Percentiles rank a stretch among this genome's conserved stretches.
phyloP scores from a whole-genome alignment of 1,284 basidiomycete genomes.

The Phlebopus sp. region DNA sequence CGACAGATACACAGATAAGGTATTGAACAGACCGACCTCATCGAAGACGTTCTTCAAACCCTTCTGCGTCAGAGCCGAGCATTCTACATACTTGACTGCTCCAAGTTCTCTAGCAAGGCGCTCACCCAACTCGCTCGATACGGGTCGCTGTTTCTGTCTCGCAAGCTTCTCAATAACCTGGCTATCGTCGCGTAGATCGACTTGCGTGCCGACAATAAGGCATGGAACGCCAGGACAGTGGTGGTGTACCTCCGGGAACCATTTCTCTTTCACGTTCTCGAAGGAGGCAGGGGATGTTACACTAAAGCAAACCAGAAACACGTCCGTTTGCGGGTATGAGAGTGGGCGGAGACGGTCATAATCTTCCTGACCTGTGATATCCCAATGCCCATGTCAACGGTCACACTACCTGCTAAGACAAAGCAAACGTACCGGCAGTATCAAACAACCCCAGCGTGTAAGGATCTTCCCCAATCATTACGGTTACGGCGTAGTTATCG shows the following conservation, averaged over 20 bases:
- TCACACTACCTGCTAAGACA: neutral
- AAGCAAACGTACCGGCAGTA: constrained; percentile 76
- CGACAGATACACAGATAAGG: constrained; percentile 11
- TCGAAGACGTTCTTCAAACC: constrained; percentile 99
- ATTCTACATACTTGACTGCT: constrained; percentile 99
- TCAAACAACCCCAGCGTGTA: constrained; percentile 99
- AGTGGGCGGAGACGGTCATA: constrained; percentile 98
- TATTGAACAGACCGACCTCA: constrained; percentile 64
- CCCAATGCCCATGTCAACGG: constrained; percentile 1
- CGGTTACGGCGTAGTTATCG: constrained; percentile 98
- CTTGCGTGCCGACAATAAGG: constrained; percentile 98
- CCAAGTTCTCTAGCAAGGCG: constrained; percentile 93
- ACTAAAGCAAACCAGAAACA: constrained; percentile 99
- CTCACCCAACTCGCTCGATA: constrained; percentile 87
- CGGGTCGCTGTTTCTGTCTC: constrained; percentile 94
- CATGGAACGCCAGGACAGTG: constrained; percentile 99
- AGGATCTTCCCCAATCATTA: constrained; percentile 99
- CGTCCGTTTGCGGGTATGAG: constrained; percentile 99
- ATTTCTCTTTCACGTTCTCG: constrained; percentile 99
- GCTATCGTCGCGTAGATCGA: constrained; percentile 93
- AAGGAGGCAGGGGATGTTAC: constrained; percentile 98
- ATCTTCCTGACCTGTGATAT: constrained; percentile 88
- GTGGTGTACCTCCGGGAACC: constrained; percentile 99
- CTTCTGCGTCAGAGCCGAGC: constrained; percentile 98
- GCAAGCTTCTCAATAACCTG: constrained; percentile 93